Percentiles rank a stretch among this genome's conserved stretches.
phyloP scores from a whole-genome alignment of 2,329 filamentous ascomycete species.

The Setomelanomma holmii region DNA sequence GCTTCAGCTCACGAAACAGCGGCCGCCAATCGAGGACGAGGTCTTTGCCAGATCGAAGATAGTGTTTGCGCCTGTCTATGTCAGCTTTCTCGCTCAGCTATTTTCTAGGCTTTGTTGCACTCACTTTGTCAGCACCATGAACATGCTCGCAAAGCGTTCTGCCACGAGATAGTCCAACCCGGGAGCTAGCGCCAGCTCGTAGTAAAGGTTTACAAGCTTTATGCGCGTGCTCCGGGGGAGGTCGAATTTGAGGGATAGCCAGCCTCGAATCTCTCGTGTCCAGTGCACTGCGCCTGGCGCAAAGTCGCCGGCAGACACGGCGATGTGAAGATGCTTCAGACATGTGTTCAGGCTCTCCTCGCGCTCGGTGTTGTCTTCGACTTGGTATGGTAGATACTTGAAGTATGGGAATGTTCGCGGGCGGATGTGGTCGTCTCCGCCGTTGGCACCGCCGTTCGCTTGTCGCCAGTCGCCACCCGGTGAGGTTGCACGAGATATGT shows the following conservation, averaged over 20 bases:
- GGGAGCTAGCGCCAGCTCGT: conserved; percentile 88
- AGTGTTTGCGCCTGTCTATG: conserved; percentile 81
- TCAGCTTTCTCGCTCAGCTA: conserved; percentile 23
- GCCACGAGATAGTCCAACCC: conserved; percentile 82
- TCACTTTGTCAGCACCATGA: conserved; percentile 92
- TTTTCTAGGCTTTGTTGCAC: conserved; percentile 38
- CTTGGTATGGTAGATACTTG: conserved; percentile 83
- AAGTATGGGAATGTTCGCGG: conserved; percentile 95
- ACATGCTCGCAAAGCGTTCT: conserved; percentile 96
- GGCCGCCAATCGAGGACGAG: conserved; percentile 92
- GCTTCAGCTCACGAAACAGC: conserved; percentile 90
- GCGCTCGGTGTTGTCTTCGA: conserved; percentile 80
- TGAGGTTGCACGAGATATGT: conserved; percentile 85
- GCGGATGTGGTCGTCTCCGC: conserved; percentile 64
- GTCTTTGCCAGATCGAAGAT: conserved; percentile 88
- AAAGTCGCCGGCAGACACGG: conserved; percentile 92
- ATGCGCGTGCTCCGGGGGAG: conserved; percentile 84
- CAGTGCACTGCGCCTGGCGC: conserved; percentile 92
- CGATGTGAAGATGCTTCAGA: conserved; percentile 90
- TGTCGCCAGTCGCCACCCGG: conserved; percentile 71
- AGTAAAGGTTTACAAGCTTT: conserved; percentile 88
- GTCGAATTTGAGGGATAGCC: conserved; percentile 97
- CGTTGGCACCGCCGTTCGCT: conserved; percentile 57
- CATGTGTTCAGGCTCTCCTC: conserved; percentile 84
- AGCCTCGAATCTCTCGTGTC: conserved; percentile 94